phyloP scores from a whole-genome alignment of 2,329 filamentous ascomycete species.

The Lizonia empirigonia region DNA sequence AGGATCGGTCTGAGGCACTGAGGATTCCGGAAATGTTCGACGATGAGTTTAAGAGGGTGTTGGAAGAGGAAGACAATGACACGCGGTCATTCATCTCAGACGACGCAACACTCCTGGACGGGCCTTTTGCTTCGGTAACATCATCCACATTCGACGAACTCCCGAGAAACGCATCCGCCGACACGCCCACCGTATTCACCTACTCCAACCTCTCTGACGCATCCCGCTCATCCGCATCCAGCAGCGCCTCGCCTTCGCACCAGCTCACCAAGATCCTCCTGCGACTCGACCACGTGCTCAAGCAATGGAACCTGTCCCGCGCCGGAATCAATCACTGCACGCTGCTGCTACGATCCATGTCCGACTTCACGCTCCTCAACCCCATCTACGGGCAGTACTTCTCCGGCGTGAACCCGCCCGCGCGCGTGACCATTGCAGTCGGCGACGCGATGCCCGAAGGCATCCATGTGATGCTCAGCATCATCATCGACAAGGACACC shows the following conservation, averaged over 20 bases:
- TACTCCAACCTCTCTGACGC: conserved; percentile 45
- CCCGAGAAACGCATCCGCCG: conserved; percentile 20
- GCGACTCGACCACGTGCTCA: conserved; percentile 37
- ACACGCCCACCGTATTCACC: conserved; percentile 55
- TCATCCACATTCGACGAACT: conserved; percentile 12
- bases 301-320: conserved; percentile 31
- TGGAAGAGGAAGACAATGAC: conserved; percentile 27
- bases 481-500: conserved; percentile 47
- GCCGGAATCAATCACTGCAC: conserved; percentile 52
- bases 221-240: neutral
- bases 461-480: conserved; percentile 65
- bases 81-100: conserved; percentile 4
- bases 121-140: neutral
- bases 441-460: conserved; percentile 68
- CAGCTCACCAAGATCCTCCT: conserved; percentile 51
- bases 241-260: conserved; percentile 11
- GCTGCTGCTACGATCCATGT: conserved; percentile 78
- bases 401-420: conserved; percentile 77
- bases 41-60: conserved; percentile 58
- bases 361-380: conserved; percentile 78
- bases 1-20: conserved; percentile 40
- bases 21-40: conserved; percentile 72
- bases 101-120: conserved; percentile 12
- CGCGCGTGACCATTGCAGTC: conserved; percentile 81
- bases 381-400: conserved; percentile 77